A percentile compares a stretch with the other conserved stretches of the same genome.
These are phyloP conservation scores for Cryptococcus neoformans DNA, from an alignment of 1,284 basidiomycete species.

Conservation along the genomic window DNA sequence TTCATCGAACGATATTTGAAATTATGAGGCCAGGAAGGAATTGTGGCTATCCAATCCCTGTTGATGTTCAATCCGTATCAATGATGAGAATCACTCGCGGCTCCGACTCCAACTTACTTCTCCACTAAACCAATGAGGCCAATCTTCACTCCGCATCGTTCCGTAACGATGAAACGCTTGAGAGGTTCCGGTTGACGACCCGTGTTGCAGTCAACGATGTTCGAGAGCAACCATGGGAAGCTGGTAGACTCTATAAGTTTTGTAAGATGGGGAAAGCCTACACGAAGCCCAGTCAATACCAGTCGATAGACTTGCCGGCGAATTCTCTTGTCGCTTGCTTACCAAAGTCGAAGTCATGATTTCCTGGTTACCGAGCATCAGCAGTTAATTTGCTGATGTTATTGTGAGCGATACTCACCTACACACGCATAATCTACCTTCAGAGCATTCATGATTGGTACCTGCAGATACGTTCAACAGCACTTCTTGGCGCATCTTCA, in stretches of 20 bases:
- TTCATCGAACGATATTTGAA: conserved; percentile 70
- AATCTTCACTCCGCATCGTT: conserved; percentile 65
- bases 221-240: conserved; percentile 72
- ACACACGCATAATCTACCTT: conserved; percentile 45
- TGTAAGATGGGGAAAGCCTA: conserved; percentile 75
- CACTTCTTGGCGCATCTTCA: conserved; percentile 1
- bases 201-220: conserved; percentile 65
- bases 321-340: conserved; percentile 32
- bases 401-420: conserved; percentile 6
- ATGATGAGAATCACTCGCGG: not conserved
- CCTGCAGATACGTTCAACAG: not conserved
- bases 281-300: not conserved
- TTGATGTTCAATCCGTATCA: too few relatives aligned
- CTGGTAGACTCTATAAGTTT: conserved; percentile 66
- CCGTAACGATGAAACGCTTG: conserved; percentile 61
- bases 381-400: not conserved
- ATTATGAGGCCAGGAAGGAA: conserved; percentile 72
- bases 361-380: conserved; percentile 53
- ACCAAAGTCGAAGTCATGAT: conserved; percentile 78
- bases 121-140: conserved; percentile 82
- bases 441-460: conserved; percentile 69
- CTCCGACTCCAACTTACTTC: conserved; percentile 53
- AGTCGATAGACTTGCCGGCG: not conserved
- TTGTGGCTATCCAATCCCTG: conserved; percentile 81
- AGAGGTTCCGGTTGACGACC: conserved; percentile 59